phyloP scores from a whole-genome alignment of 306 rosid genomes.

The Casuarina cunninghamiana region DNA sequence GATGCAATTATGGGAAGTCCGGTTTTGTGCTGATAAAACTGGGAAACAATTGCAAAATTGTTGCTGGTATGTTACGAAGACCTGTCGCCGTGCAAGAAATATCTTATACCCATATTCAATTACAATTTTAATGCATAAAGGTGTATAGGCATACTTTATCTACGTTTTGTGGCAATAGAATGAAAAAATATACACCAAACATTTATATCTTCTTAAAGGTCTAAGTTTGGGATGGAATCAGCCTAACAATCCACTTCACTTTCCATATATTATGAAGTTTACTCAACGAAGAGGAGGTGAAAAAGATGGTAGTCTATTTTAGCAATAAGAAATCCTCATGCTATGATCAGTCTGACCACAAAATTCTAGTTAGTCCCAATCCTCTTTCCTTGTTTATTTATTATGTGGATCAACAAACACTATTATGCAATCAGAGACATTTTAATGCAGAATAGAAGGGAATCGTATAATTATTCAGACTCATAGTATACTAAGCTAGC shows the following conservation, averaged over 20 bases:
- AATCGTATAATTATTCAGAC: slow-evolving; percentile 6
- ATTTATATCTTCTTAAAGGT: not conserved
- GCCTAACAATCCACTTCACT: not conserved
- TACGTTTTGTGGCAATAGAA: slow-evolving; percentile 41
- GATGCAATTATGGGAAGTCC: too few species aligned
- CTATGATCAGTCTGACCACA: not conserved
- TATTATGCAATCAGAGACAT: too few species aligned
- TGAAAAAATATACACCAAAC: slow-evolving; percentile 14
- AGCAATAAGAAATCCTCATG: not conserved
- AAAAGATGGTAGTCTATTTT: not conserved
- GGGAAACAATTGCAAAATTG: too few species aligned
- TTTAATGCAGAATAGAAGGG: too few species aligned
- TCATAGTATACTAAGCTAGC: slow-evolving; percentile 91
- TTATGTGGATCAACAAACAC: not conserved
- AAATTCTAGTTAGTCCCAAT: not conserved
- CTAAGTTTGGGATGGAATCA: not conserved
- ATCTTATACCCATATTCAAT: not conserved
- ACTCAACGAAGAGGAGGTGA: not conserved
- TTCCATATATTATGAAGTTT: not conserved
- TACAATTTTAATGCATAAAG: too few species aligned
- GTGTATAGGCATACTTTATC: slow-evolving; percentile 91
- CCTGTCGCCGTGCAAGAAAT: slow-evolving; percentile 48
- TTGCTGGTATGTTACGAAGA: too few species aligned
- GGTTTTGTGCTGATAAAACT: too few species aligned
- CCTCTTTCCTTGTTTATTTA: not conserved